Evolutionary conservation across 169 alveolate species (phyloP).

Genomic region (Plasmodium vivax): DNA sequence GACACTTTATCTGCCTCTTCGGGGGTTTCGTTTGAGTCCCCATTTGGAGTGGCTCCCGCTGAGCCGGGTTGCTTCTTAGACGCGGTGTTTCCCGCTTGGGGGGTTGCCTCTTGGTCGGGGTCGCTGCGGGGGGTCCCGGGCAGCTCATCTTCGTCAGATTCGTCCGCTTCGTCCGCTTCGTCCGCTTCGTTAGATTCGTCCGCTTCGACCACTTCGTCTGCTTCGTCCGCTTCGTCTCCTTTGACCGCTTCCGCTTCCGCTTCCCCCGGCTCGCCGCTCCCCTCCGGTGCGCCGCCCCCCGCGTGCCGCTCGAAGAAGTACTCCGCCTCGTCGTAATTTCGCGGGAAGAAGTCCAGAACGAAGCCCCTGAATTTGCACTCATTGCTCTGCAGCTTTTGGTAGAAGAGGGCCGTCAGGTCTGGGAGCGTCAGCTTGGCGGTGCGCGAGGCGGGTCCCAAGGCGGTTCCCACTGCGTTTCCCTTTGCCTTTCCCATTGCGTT

Average conservation of each 20-base stretch:
- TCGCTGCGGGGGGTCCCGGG: neutral
- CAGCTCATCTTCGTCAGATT: neutral
- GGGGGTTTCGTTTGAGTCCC: neutral
- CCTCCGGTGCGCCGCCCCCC: neutral
- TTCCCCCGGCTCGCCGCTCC: neutral
- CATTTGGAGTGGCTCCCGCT: neutral
- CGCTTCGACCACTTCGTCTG: neutral
- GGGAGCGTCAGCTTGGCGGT: neutral
- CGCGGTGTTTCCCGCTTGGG: neutral
- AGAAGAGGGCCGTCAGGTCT: conserved; percentile 23
- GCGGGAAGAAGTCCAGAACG: conserved; percentile 49
- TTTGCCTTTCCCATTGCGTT: neutral
- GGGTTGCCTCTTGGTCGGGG: neutral
- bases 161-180: neutral
- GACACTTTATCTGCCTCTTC: neutral
- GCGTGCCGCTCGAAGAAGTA: conserved; percentile 10
- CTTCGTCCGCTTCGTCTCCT: neutral
- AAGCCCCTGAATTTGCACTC: conserved; percentile 61
- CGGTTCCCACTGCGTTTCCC: neutral
- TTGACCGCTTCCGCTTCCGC: neutral
- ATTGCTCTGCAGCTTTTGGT: conserved; percentile 21
- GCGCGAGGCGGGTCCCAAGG: no score
- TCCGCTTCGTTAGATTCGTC: neutral
- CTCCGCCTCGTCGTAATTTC: conserved; percentile 62
- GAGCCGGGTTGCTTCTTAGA: neutral